Evolutionary conservation across 495 filamentous ascomycete species (phyloP), one percentile per base, ranked within the genome.

Genomic region (Zalerion maritima): DNA sequence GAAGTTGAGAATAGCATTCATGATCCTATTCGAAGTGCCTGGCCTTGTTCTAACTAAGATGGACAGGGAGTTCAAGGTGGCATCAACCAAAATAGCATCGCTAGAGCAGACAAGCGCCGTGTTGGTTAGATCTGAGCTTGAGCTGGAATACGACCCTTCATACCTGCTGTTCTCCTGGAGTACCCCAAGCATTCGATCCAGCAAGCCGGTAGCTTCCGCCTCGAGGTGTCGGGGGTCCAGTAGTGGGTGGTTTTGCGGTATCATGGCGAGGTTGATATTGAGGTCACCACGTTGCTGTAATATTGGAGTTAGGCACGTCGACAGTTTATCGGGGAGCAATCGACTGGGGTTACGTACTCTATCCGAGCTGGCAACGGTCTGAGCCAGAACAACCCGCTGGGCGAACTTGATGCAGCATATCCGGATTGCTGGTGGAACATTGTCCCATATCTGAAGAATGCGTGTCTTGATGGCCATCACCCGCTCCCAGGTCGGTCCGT

Each of bases 341-440:
- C 15, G 24, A 27, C 13, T 8, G 11, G 12, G 15, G 29, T 13
- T 10, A 31, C 75, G 28, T 69, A 93, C 86, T 61, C 82, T 75
- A 49, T 96, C 89, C 16, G 73, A 62, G 40, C 84, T 76, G 21
- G 83, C 85, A 9, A 75, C 76, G 5, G 85, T 94, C 49, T 97
- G 87, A 5, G 82, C 77, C 31, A 92, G 77, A 24, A 97, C 79
- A 20, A 96, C 83, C 15, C 81, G 70, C 58, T 96, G 86, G 10
- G 81, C 75, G 45, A 97, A 96, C 49, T 97, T 97, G 64, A 94
- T 80, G 54, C 89, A 94, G 63, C 83, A 87, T 45, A 94, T 68
- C 46, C 76, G 78, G 24, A 96, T 71, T 1, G 81, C 73, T 6
- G 71, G 61, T 3, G 71, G 60, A 6, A 81, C 83, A 14, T 63